phyloP scores from a whole-genome alignment of 2,329 filamentous ascomycete species.

The Epichloe coenophiala region DNA sequence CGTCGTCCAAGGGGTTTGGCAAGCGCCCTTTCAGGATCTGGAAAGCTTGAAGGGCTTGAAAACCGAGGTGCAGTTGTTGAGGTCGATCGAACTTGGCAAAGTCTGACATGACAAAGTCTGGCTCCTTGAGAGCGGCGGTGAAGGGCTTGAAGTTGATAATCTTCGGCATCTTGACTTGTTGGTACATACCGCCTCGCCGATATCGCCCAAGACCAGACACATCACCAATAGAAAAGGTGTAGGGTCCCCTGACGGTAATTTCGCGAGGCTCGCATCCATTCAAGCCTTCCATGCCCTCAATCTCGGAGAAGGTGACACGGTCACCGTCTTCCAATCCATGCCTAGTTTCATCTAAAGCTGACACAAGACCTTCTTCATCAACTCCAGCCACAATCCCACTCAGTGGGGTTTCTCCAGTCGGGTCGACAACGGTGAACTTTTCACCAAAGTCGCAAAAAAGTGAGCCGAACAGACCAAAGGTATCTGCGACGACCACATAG shows the following conservation, averaged over 20 bases:
- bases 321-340: constrained; percentile 95
- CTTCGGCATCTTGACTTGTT: constrained; percentile 98
- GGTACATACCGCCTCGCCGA: constrained; percentile 75
- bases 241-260: constrained; percentile 87
- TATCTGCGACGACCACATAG: constrained; percentile 76
- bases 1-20: constrained; percentile 71
- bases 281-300: constrained; percentile 81
- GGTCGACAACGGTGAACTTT: constrained; percentile 80
- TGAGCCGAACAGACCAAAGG: constrained; percentile 84
- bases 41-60: constrained; percentile 86
- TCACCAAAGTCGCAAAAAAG: constrained; percentile 99
- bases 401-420: constrained; percentile 77
- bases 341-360: constrained; percentile 83
- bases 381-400: constrained; percentile 85
- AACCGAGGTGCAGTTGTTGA: constrained; percentile 77
- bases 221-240: constrained; percentile 94
- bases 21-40: constrained; percentile 59
- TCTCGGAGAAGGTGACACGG: constrained; percentile 85
- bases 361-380: constrained; percentile 79
- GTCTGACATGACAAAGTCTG: constrained; percentile 83
- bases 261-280: constrained; percentile 79
- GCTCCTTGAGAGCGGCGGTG: constrained; percentile 64
- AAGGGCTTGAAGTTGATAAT: constrained; percentile 78
- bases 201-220: constrained; percentile 80
- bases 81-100: constrained; percentile 97